Conservation (phyloP, 345 rosid species). For the Excoecaria agallocha region DNA sequence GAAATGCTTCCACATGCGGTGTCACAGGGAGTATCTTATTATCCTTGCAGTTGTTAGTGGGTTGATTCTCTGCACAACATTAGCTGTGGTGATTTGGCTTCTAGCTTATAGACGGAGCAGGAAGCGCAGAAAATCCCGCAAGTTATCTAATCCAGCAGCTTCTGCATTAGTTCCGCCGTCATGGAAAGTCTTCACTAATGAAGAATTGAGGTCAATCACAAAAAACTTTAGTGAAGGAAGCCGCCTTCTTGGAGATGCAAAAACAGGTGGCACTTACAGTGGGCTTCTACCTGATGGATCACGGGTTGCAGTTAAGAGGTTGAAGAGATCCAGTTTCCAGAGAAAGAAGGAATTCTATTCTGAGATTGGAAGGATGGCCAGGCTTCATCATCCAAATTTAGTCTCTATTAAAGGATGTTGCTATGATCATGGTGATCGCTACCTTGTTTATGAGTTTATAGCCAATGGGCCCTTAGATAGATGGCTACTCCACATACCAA, state of each 20-base stretch:
- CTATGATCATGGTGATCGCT: conserved; percentile 87
- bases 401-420: conserved; percentile 92
- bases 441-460: conserved; percentile 86
- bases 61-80: conserved; percentile 69
- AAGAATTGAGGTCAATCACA: conserved; percentile 75
- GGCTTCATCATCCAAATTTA: conserved; percentile 78
- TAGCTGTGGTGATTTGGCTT: conserved; percentile 82
- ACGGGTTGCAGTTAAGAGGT: conserved; percentile 88
- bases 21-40: conserved; percentile 76
- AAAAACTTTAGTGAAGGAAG: conserved; percentile 91
- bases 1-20: conserved; percentile 63
- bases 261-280: conserved; percentile 93
- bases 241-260: conserved; percentile 84
- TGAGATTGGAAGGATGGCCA: conserved; percentile 84
- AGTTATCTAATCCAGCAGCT: conserved; percentile 60
- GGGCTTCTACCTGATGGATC: conserved; percentile 81
- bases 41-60: conserved; percentile 83
- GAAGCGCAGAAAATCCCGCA: conserved; percentile 72
- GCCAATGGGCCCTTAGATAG: conserved; percentile 90
- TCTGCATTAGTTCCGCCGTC: conserved; percentile 76
- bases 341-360: conserved; percentile 94
- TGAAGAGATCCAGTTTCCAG: conserved; percentile 86
- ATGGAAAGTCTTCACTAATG: conserved; percentile 84
- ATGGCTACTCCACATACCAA: conserved; percentile 89
- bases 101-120: conserved; percentile 73